phyloP scores from a whole-genome alignment of 768 basidiomycete species.

The Termitomyces sp. region DNA sequence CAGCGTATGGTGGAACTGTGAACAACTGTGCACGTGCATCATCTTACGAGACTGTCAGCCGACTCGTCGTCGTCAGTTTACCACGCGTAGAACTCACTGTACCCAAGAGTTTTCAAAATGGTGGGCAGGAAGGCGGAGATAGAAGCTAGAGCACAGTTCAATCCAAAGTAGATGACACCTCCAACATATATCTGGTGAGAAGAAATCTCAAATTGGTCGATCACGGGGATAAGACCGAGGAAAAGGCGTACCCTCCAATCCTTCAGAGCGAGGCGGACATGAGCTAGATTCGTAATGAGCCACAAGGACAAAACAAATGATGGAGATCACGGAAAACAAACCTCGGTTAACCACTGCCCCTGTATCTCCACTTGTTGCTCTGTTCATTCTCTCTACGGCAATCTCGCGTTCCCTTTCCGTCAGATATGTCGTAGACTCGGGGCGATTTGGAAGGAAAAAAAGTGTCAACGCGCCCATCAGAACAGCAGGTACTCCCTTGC shows the following conservation, averaged over 20 bases:
- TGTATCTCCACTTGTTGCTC: constrained; percentile 61
- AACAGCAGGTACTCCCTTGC: constrained; percentile 60
- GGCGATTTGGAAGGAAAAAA: constrained; percentile 62
- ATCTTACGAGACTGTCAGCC: constrained; percentile 32
- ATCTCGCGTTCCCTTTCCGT: constrained; percentile 52
- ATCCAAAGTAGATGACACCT: constrained; percentile 75
- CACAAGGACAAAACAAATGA: background rate
- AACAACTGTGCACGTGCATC: constrained; percentile 67
- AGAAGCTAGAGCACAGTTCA: constrained; percentile 75
- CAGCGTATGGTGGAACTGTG: constrained; percentile 80
- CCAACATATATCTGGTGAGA: constrained; percentile 52
- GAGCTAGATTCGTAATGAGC: constrained; percentile 34
- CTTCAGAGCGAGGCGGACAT: constrained; percentile 56
- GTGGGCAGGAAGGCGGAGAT: constrained; percentile 83
- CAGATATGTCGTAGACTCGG: constrained; percentile 64
- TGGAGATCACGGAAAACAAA: constrained; percentile 15
- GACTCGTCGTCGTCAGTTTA: background rate
- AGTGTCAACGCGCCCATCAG: constrained; percentile 54
- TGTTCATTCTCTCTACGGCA: constrained; percentile 64
- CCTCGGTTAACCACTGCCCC: constrained; percentile 66
- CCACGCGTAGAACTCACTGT: constrained; percentile 40
- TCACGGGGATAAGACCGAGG: background rate
- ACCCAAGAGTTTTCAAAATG: constrained; percentile 72
- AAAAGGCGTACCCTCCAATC: constrained; percentile 65
- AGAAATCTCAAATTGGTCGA: background rate